These are phyloP conservation scores for Arabidopsis thaliana DNA, from an alignment of 345 rosid species.

Conservation along the genomic window TAIR10.1 NC_003070.9:7327501-7328000, in stretches of 20 bases:
- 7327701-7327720: constrained; percentile 55
- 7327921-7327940: constrained; percentile 47
- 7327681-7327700: constrained; percentile 63
- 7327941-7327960: constrained; percentile 53
- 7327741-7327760: constrained; percentile 82
- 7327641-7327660: constrained; percentile 54
- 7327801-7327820: constrained; percentile 11
- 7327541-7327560: neutral
- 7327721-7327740: constrained; percentile 61
- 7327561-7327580: constrained; percentile 25
- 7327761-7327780: constrained; percentile 6
- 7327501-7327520: constrained; percentile 69
- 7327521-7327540: constrained; percentile 59
- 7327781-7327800: neutral
- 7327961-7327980: constrained; percentile 49
- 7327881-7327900: constrained; percentile 79
- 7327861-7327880: constrained; percentile 82
- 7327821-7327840: constrained; percentile 73
- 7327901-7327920: constrained; percentile 75
- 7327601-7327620: constrained; percentile 69
- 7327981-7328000: constrained; percentile 69
- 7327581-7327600: constrained; percentile 14
- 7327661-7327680: constrained; percentile 45
- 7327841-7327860: constrained; percentile 85
- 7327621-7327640: constrained; percentile 63